phyloP scores from a whole-genome alignment of 352 stramenopile species.

The Phytophthora constricta region DNA sequence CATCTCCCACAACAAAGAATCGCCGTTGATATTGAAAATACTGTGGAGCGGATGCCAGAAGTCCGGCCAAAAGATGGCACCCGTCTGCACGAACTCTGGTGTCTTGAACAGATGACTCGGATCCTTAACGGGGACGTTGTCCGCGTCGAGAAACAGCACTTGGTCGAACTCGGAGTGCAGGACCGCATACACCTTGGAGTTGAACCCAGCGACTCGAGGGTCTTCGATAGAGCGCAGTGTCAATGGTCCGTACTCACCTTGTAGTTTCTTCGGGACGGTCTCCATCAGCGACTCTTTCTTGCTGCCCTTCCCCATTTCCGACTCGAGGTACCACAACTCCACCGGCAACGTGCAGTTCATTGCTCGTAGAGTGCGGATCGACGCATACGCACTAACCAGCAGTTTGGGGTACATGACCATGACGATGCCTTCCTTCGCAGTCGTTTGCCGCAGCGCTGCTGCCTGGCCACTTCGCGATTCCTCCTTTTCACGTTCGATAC shows the following conservation, averaged over 20 bases:
- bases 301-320: constrained; percentile 40
- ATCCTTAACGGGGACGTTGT: constrained; percentile 58
- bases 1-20: constrained; percentile 55
- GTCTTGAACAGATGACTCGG: constrained; percentile 58
- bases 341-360: constrained; percentile 58
- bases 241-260: constrained; percentile 29
- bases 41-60: constrained; percentile 45
- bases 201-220: constrained; percentile 43
- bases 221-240: constrained; percentile 37
- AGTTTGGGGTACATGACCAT: constrained; percentile 68
- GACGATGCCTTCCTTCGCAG: constrained; percentile 41
- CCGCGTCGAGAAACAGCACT: constrained; percentile 60
- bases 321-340: constrained; percentile 61
- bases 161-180: constrained; percentile 42
- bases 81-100: constrained; percentile 38
- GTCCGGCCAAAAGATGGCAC: constrained; percentile 68
- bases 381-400: constrained; percentile 50
- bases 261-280: constrained; percentile 29
- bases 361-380: constrained; percentile 45
- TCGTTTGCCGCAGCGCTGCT: constrained; percentile 1
- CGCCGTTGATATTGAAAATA: constrained; percentile 65
- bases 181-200: constrained; percentile 58
- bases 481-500: constrained; percentile 20
- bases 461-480: neutral
- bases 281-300: constrained; percentile 24